Percentiles rank a stretch among this genome's conserved stretches.
phyloP scores from a whole-genome alignment of 2,329 filamentous ascomycete species.

The Tolypocladium tundrense region DNA sequence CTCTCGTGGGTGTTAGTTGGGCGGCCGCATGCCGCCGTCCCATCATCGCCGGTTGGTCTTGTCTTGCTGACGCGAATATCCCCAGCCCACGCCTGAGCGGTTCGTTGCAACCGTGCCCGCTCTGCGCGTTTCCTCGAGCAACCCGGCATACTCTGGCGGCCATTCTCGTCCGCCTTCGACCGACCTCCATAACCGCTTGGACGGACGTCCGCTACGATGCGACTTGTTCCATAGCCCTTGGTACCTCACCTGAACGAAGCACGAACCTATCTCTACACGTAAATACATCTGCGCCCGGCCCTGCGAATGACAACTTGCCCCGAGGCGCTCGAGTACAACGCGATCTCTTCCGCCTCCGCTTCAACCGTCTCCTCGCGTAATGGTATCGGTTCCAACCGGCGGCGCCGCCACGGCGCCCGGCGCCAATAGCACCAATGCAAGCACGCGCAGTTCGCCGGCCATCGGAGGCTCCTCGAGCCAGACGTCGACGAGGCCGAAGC shows the following conservation, averaged over 20 bases:
- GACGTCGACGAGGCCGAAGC: conserved; percentile 35
- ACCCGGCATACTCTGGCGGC: neutral
- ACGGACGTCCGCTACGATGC: conserved; percentile 11
- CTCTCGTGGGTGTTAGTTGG: conserved; percentile 5
- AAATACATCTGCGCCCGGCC: neutral
- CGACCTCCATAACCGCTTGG: neutral
- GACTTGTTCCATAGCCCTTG: conserved; percentile 7
- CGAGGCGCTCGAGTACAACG: conserved; percentile 3
- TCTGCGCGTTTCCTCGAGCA: neutral
- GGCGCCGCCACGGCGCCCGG: conserved; percentile 24
- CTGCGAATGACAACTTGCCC: neutral
- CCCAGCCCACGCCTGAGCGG: neutral
- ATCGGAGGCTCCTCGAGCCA: conserved; percentile 23
- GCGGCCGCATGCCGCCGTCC: neutral
- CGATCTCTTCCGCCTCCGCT: conserved; percentile 2
- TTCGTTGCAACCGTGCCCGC: neutral
- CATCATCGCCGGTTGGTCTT: neutral
- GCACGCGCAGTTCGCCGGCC: conserved; percentile 42
- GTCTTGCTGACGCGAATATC: neutral
- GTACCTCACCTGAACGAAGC: conserved; percentile 2
- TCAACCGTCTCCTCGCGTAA: conserved; percentile 12
- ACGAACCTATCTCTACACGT: neutral
- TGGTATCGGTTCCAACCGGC: conserved; percentile 30
- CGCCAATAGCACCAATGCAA: conserved; percentile 34
- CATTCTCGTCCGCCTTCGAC: neutral